Base-by-base conservation (phyloP, 2,329 filamentous ascomycete genomes). In the Orbilia oligospora region DNA sequence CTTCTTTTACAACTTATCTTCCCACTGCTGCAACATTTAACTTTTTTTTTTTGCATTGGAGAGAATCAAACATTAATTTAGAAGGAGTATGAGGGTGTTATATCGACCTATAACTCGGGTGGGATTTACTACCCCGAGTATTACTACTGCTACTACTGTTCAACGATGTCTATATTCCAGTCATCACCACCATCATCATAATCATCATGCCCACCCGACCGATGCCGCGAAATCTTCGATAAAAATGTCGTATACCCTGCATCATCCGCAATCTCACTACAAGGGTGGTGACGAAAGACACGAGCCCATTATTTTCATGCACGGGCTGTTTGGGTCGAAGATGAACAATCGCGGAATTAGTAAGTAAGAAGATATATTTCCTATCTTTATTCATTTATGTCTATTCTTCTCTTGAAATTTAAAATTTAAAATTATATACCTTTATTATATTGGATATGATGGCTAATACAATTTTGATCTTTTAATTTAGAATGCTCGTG, bases 341-440 rank as follows among this genome's bases (percentile, higher is more conserved):
- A 94, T 93, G 86, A 98, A 98, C 84, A 97, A 97, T 84, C 88
- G 94, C 84, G 93, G 89, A 83, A 96, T 98, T 80, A 97, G 94
- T 91, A 97, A 94, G 95, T 97, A 87, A 84, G 91, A 86, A 61
- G 53, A 51, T 30, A 51, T 22, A 55, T 51, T 33, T 53, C 12
- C 38, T 12, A 18, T n/a, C 18, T 1, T n/a, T n/a, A 18, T 30
- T 55, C 51, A n/a, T 41, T 41, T 41, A 46, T 5, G 8, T 8
- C 27, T 18, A 14, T 30, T 14, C 44, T 55, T 27, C 49, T 65
- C 49, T 33, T 22, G 5, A 18, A 48, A 30, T 20, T 27, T 70
- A 49, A 36, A 4, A 24, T 27, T n/a, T n/a, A n/a, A n/a, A n/a
- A 6, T 14, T 22, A 3, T 20, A 12, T 20, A 2, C 3, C 3